These are phyloP conservation scores for Volvariella surrecta DNA, from an alignment of 1,284 basidiomycete species.

Conservation along the genomic window DNA sequence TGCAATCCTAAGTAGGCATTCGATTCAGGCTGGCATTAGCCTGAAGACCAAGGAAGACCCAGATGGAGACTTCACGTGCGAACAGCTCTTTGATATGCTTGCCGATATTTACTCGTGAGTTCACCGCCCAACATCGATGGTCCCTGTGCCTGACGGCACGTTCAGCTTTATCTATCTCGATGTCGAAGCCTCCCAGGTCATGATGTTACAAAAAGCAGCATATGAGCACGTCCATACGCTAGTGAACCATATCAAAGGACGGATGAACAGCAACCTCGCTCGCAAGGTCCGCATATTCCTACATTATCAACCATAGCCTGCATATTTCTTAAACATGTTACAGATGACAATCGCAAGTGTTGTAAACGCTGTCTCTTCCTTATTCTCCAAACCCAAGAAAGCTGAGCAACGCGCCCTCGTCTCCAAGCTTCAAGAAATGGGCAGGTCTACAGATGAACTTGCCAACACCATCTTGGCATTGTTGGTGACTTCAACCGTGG, in stretches of 20 bases:
- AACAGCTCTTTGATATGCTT: slow-evolving; percentile 55
- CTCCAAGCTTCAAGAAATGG: slow-evolving; percentile 45
- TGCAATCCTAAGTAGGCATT: slow-evolving; percentile 6
- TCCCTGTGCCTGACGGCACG: neutral
- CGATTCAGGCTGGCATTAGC: slow-evolving; percentile 56
- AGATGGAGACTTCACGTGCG: slow-evolving; percentile 42
- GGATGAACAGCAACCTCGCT: slow-evolving; percentile 23
- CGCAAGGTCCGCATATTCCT: slow-evolving; percentile 18
- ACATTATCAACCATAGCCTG: neutral
- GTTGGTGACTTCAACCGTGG: slow-evolving; percentile 57
- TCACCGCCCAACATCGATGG: neutral
- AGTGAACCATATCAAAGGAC: slow-evolving; percentile 44
- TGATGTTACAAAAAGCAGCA: slow-evolving; percentile 44
- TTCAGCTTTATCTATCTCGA: slow-evolving; percentile 68
- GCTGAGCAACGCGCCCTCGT: slow-evolving; percentile 40
- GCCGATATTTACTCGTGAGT: slow-evolving; percentile 62
- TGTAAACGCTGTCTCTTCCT: slow-evolving; percentile 32
- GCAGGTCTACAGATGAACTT: slow-evolving; percentile 47
- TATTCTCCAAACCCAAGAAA: slow-evolving; percentile 40
- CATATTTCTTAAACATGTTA: neutral
- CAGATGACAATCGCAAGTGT: slow-evolving; percentile 44
- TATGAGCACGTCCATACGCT: slow-evolving; percentile 43
- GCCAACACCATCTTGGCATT: slow-evolving; percentile 66
- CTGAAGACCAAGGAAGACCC: slow-evolving; percentile 51
- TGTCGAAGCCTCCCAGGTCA: slow-evolving; percentile 45